Evolutionary conservation across 106 monocot genomes (phyloP).

Genomic region (Dendrobium chrysotoxum): DNA sequence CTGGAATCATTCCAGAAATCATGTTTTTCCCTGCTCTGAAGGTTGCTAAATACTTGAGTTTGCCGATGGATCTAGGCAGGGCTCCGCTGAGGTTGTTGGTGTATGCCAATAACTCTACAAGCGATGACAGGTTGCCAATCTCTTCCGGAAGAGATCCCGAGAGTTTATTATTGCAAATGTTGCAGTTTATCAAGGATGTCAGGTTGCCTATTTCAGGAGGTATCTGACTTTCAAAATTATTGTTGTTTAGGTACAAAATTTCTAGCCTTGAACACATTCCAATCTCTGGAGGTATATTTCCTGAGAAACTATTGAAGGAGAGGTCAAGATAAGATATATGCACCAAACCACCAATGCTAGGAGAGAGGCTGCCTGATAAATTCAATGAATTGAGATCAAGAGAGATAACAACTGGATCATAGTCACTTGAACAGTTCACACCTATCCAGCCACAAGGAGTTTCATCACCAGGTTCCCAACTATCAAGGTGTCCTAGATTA

Average conservation of each 20-base stretch:
- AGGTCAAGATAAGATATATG: slow-evolving; percentile 60
- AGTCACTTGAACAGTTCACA: slow-evolving; percentile 45
- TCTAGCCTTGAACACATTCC: slow-evolving; percentile 50
- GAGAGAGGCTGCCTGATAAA: slow-evolving; percentile 63
- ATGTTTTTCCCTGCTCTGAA: slow-evolving; percentile 73
- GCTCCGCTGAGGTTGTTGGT: slow-evolving; percentile 71
- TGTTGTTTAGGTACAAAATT: slow-evolving; percentile 57
- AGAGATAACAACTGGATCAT: slow-evolving; percentile 35
- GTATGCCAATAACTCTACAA: slow-evolving; percentile 58
- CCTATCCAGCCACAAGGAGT: slow-evolving; percentile 81
- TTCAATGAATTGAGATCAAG: slow-evolving; percentile 64
- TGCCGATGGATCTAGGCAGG: slow-evolving; percentile 62
- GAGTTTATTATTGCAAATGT: slow-evolving; percentile 77
- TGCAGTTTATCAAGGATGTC: slow-evolving; percentile 32
- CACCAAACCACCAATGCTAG: slow-evolving; percentile 45
- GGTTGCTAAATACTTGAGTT: slow-evolving; percentile 52
- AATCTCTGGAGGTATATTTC: slow-evolving; percentile 70
- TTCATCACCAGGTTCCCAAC: slow-evolving; percentile 57
- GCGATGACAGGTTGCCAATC: slow-evolving; percentile 59
- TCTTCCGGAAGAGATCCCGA: slow-evolving; percentile 68
- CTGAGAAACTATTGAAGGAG: slow-evolving; percentile 71
- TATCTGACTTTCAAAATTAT: slow-evolving; percentile 62
- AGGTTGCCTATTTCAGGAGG: slow-evolving; percentile 63
- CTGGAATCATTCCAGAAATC: slow-evolving; percentile 68
- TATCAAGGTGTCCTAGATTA: slow-evolving; percentile 31